Evolutionary conservation across 768 basidiomycete genomes (phyloP).

Genomic region (Suillus occidentalis): DNA sequence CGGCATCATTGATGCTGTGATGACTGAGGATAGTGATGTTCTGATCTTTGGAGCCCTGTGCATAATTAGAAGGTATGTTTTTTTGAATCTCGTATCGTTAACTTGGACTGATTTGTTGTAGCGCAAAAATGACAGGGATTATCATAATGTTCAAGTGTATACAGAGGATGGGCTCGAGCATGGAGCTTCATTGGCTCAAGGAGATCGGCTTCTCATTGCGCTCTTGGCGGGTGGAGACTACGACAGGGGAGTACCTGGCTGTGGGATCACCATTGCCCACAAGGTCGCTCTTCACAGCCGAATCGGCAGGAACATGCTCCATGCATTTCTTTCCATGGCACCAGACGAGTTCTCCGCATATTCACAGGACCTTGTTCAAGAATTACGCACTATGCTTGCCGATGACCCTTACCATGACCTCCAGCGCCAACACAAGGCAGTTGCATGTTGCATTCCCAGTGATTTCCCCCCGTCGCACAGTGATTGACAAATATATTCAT

Average conservation of each 20-base stretch:
- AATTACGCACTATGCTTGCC: too few relatives aligned
- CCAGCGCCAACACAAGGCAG: too few relatives aligned
- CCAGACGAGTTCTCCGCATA: background rate
- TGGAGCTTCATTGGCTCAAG: background rate
- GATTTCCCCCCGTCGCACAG: too few relatives aligned
- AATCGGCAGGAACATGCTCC: background rate
- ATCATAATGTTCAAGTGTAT: background rate
- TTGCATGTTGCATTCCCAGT: too few relatives aligned
- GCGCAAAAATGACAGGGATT: too few relatives aligned
- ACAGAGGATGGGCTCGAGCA: background rate
- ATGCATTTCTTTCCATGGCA: background rate
- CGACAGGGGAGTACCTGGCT: background rate
- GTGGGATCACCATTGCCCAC: conserved; percentile 2
- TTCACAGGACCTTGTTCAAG: too few relatives aligned
- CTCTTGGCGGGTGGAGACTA: background rate
- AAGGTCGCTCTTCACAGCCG: background rate
- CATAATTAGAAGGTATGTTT: conserved; percentile 1
- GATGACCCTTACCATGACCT: too few relatives aligned
- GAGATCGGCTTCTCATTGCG: background rate
- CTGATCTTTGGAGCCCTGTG: conserved; percentile 34
- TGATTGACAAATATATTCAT: too few relatives aligned
- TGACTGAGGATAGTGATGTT: conserved; percentile 41
- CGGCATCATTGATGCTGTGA: conserved; percentile 36
- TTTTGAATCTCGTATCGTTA: too few relatives aligned
- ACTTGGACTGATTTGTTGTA: too few relatives aligned